These are phyloP conservation scores for Colletotrichum plurivorum DNA, from an alignment of 2,329 filamentous ascomycete genomes.

Conservation along the genomic window DNA sequence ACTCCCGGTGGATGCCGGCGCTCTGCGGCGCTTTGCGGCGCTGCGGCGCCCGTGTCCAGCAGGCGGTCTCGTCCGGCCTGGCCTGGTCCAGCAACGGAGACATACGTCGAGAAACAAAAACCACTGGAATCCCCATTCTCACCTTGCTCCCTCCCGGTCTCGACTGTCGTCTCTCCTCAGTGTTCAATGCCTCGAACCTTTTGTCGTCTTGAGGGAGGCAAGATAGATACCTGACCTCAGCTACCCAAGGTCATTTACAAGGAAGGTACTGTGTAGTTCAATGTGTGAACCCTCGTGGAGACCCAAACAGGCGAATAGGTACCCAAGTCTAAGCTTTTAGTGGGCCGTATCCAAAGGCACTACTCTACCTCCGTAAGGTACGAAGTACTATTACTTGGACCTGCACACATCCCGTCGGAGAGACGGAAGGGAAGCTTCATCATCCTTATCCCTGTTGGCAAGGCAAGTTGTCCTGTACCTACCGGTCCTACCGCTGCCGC, in stretches of 20 bases:
- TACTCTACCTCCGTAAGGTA: neutral
- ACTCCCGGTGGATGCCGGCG: neutral
- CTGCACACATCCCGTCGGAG: neutral
- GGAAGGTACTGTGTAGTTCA: neutral
- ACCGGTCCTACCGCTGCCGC: too few species aligned
- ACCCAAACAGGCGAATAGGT: slow-evolving; percentile 8
- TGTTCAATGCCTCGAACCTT: too few species aligned
- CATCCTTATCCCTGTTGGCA: too few species aligned
- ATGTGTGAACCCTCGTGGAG: slow-evolving; percentile 29
- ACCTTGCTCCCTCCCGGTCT: neutral
- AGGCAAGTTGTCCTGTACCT: too few species aligned
- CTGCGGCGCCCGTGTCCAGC: neutral
- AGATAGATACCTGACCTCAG: neutral
- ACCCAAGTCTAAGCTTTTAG: slow-evolving; percentile 32
- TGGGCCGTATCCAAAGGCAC: slow-evolving; percentile 18
- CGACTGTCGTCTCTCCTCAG: too few species aligned
- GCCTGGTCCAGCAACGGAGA: too few species aligned
- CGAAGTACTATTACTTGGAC: neutral
- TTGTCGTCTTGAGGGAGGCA: neutral
- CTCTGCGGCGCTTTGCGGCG: neutral
- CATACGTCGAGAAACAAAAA: too few species aligned
- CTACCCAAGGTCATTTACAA: neutral
- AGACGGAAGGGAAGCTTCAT: neutral
- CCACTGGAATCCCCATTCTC: too few species aligned
- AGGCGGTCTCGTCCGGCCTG: neutral